Evolutionary conservation across 208 protist species (phyloP), one percentile per base, ranked within the genome.

Genomic region (Trypanosoma rangeli): DNA sequence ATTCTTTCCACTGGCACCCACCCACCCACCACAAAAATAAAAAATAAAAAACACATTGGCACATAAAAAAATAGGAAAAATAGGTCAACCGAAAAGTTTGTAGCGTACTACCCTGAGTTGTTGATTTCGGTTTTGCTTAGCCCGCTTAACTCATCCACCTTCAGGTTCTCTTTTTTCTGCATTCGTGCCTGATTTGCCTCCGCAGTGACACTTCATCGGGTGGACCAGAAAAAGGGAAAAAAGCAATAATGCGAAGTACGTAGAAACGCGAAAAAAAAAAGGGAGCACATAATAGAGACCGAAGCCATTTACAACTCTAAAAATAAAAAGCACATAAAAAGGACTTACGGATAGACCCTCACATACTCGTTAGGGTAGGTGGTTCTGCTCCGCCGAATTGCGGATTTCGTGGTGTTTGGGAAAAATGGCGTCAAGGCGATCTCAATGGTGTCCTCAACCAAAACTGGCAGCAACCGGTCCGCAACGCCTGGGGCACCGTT

Each of bases 391-490:
- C 73, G 73, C 26, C 49, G 64, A 22, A 64, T 65, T 29, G 74
- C n/a, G 29, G 20, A 20, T 24, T 82, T 78, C 68, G 79, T 76
- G 22, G 73, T 86, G 26, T 72, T 52, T 0, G 85, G 83, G 57
- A 90, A 92, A 60, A 79, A 71, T 4, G 88, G 88, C 0, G 71
- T 74, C 24, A 94, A 72, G 0, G 81, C 82, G 24, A 90, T 75
- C 62, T 87, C 88, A 68, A 94, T 94, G 35, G 84, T 92, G 67
- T 94, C 89, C 13, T 64, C 75, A 67, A 92, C 80, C n/a, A 94
- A 68, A 4, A 29, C 44, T 0, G 83, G 79, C 46, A 94, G 68
- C 5, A 92, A 64, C 12, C 78, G 75, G 13, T 83, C 76, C 18
- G 89, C 83, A 1, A 74, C 86, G 16, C 80, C 84, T 31, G 87